phyloP scores from a whole-genome alignment of 202 grass and related monocot genomes.

The Elaeis oleifera region DNA sequence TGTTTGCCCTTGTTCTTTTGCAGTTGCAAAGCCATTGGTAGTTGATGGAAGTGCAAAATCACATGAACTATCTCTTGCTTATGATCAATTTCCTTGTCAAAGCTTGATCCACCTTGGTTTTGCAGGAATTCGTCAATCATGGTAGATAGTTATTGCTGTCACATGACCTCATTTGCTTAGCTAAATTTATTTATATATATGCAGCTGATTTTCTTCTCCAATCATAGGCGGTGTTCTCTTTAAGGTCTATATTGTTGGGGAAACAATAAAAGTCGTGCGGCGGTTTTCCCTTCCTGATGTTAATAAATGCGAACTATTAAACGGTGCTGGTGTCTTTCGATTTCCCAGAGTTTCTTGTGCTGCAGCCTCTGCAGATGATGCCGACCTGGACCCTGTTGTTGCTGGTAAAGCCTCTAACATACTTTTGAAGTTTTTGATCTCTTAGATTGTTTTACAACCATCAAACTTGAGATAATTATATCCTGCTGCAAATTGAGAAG shows the following conservation, averaged over 20 bases:
- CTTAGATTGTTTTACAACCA: too few species aligned
- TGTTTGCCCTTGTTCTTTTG: constrained; percentile 23
- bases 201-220: constrained; percentile 11
- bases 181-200: constrained; percentile 10
- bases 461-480: too few species aligned
- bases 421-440: background rate
- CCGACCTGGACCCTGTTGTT: constrained; percentile 68
- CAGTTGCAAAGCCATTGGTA: constrained; percentile 92
- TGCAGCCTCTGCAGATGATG: constrained; percentile 70
- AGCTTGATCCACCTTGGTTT: constrained; percentile 72
- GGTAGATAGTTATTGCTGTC: constrained; percentile 28
- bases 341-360: constrained; percentile 82
- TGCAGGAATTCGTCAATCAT: constrained; percentile 90
- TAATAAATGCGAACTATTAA: constrained; percentile 46
- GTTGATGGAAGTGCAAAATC: constrained; percentile 47
- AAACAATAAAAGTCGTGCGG: constrained; percentile 63
- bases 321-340: constrained; percentile 52
- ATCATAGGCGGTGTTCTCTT: constrained; percentile 68
- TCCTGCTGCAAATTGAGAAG: constrained; percentile 1
- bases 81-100: constrained; percentile 63
- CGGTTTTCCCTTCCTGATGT: constrained; percentile 86
- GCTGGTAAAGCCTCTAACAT: constrained; percentile 39
- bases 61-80: constrained; percentile 79
- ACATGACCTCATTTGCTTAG: background rate
- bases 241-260: constrained; percentile 88